These are phyloP conservation scores for Diaporthe destruens DNA, from an alignment of 2,329 filamentous ascomycete genomes.

Conservation along the genomic window DNA sequence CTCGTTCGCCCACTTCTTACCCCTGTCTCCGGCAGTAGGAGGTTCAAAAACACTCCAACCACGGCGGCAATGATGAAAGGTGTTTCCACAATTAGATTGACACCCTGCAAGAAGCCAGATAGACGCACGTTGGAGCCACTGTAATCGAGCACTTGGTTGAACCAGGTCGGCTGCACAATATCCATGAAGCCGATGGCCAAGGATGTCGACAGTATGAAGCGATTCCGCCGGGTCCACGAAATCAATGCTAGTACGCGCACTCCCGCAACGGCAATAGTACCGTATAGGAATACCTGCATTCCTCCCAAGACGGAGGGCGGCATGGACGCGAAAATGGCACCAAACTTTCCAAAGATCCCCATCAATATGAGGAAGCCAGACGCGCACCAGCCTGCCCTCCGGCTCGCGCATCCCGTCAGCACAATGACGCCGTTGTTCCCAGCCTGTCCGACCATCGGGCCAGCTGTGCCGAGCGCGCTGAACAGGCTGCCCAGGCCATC, in stretches of 20 bases:
- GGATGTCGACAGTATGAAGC: conserved; percentile 73
- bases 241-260: conserved; percentile 74
- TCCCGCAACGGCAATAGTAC: conserved; percentile 74
- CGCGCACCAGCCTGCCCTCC: conserved; percentile 75
- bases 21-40: conserved; percentile 50
- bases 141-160: conserved; percentile 54
- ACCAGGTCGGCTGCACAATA: conserved; percentile 56
- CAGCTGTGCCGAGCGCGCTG: conserved; percentile 74
- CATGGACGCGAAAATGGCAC: conserved; percentile 75
- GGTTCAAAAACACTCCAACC: conserved; percentile 58
- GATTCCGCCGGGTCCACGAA: conserved; percentile 73
- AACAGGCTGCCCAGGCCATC: conserved; percentile 76
- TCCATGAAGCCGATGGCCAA: conserved; percentile 70
- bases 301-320: conserved; percentile 63
- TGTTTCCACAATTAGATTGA: conserved; percentile 56
- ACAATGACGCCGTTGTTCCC: conserved; percentile 79
- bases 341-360: conserved; percentile 79
- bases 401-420: conserved; percentile 75
- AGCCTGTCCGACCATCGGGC: conserved; percentile 76
- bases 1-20: conserved; percentile 25
- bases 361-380: conserved; percentile 76
- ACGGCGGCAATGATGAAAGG: conserved; percentile 58
- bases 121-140: conserved; percentile 52
- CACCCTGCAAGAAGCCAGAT: conserved; percentile 55
- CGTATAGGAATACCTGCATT: conserved; percentile 75